Evolutionary conservation across 2,329 filamentous ascomycete genomes (phyloP).

Genomic region (Trichoderma guizhouense): DNA sequence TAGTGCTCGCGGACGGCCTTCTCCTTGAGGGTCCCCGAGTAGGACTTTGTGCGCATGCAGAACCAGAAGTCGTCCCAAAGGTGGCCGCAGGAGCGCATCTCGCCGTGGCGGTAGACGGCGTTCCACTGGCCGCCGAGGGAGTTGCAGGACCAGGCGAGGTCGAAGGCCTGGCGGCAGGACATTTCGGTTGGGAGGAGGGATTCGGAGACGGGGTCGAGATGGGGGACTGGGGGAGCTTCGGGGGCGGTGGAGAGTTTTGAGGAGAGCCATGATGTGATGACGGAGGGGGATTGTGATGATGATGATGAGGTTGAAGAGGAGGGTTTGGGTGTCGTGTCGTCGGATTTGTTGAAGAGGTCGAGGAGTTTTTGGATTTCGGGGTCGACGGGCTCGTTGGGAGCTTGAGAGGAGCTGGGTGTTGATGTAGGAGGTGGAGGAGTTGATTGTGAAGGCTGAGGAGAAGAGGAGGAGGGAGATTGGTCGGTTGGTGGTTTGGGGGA

Average conservation of each 20-base stretch:
- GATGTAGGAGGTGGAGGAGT: constrained; percentile 20
- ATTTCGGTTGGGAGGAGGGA: constrained; percentile 75
- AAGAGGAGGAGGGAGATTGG: constrained; percentile 24
- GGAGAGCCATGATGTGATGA: constrained; percentile 35
- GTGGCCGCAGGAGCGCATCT: constrained; percentile 71
- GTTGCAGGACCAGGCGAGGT: constrained; percentile 91
- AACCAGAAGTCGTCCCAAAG: constrained; percentile 96
- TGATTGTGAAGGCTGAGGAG: constrained; percentile 19
- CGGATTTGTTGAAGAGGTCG: constrained; percentile 40
- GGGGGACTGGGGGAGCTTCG: constrained; percentile 26
- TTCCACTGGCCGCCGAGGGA: constrained; percentile 88
- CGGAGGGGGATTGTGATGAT: constrained; percentile 25
- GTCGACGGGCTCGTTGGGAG: constrained; percentile 36
- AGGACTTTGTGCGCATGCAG: constrained; percentile 81
- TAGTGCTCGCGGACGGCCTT: constrained; percentile 65
- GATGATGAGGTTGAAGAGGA: constrained; percentile 28
- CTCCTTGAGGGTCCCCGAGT: constrained; percentile 56
- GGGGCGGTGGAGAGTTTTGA: constrained; percentile 23
- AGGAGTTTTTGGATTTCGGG: constrained; percentile 55
- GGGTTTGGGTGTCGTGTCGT: constrained; percentile 27
- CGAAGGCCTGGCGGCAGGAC: constrained; percentile 88
- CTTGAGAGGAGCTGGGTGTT: constrained; percentile 22
- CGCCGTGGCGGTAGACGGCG: constrained; percentile 83
- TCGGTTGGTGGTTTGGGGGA: constrained; percentile 30
- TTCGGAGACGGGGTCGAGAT: constrained; percentile 53